Evolutionary conservation across 169 alveolate genomes (phyloP).

Genomic region (Theileria luwenshuni): DNA sequence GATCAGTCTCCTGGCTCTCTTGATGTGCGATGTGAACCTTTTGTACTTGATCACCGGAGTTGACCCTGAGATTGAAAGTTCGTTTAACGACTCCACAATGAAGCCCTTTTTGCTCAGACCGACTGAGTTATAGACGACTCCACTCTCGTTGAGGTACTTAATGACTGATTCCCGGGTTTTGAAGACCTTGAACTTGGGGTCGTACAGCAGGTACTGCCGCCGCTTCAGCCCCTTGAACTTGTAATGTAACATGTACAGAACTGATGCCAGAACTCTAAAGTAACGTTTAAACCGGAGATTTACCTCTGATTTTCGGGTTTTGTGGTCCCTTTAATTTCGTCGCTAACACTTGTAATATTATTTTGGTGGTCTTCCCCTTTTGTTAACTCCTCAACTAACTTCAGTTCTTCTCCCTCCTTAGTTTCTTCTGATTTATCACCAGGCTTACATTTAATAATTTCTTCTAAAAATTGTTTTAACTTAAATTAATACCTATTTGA

Average conservation of each 20-base stretch:
- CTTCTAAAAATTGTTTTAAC: slow-evolving; percentile 1
- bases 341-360: not conserved
- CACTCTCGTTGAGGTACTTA: slow-evolving; percentile 37
- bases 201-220: slow-evolving; percentile 59
- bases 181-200: slow-evolving; percentile 54
- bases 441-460: not conserved
- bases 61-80: slow-evolving; percentile 25
- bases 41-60: slow-evolving; percentile 37
- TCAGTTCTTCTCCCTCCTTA: not conserved
- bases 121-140: slow-evolving; percentile 38
- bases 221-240: slow-evolving; percentile 20
- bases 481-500: slow-evolving; percentile 21
- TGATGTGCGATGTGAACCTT: slow-evolving; percentile 14
- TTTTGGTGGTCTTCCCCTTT: not conserved
- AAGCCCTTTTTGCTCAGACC: slow-evolving; percentile 44
- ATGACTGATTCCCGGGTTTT: slow-evolving; percentile 50
- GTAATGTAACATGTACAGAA: slow-evolving; percentile 43
- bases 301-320: not conserved
- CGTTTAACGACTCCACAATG: slow-evolving; percentile 42
- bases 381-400: not conserved
- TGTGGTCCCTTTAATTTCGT: not conserved
- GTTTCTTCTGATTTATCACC: not conserved
- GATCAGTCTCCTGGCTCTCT: slow-evolving; percentile 20
- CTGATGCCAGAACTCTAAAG: slow-evolving; percentile 18
- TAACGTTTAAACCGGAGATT: not conserved